Base-by-base conservation (phyloP, 176 grass and related monocot species). In the Saccharum officinarum region DNA sequence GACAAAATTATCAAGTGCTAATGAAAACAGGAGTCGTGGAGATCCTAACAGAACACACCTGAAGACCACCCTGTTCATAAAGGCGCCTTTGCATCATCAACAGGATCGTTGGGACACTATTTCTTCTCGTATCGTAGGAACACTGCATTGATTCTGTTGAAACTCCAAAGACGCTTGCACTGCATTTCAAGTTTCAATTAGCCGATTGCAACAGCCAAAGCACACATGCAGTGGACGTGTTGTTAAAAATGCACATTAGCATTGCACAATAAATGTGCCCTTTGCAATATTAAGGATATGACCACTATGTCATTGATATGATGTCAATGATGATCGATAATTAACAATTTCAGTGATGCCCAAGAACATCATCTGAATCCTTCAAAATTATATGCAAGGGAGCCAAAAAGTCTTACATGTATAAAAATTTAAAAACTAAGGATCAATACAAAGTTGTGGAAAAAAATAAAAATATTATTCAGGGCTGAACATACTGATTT, bases 131-230 rank as follows among this genome's bases (percentile, higher is more conserved):
- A 71, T 95, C 90, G 5, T 82, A 95, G 23, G 93, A 95, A 69
- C 90, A 95, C 54, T 95, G 93, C 86, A 95, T 95, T 37, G 90
- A 92, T 78, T 92, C 88, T 49, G 93, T 95, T 73, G 93, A 95
- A 84, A 92, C 93, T 69, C 93, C 93, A 11, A 95, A 95, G 15
- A 92, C 90, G 41, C 55, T 92, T 71, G 87, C 71, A 49, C 93
- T 92, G 90, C 93, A 95, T 83, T 82, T 73, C 25, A 89, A 79
- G 69, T 49, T 78, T 71, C 20, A 75, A 70, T 87, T 31, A 80
- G 61, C 30, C 34, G 61, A 62, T 60, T 36, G 10, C 22, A 67
- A 57, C 14, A 63, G 38, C 57, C 28, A 38, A 68, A 68, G 36
- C 37, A 75, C 60, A 75, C 46, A 83, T 87, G 74, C 75, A 82